Evolutionary conservation across 192 early-diverging fungal genomes (phyloP).

Genomic region (Mortierella claussenii): DNA sequence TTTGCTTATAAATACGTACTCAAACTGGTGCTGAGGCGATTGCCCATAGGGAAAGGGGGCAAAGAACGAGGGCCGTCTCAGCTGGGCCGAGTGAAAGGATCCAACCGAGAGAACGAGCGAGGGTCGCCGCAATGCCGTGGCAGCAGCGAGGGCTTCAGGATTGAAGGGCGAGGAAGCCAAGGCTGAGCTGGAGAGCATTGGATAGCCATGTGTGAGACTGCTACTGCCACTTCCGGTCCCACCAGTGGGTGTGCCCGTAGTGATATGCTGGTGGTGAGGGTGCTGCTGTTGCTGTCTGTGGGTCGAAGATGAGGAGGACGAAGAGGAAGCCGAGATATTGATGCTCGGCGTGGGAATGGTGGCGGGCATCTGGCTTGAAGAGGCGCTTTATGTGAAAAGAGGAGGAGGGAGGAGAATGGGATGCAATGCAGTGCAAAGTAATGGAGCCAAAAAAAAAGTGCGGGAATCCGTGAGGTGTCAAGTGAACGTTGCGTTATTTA

Average conservation of each 20-base stretch:
- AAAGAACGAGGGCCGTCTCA: constrained; percentile 44
- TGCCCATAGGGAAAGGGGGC: constrained; percentile 48
- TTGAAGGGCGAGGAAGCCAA: constrained; percentile 32
- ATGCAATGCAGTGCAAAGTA: not conserved
- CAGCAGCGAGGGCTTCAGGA: constrained; percentile 34
- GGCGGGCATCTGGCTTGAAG: constrained; percentile 46
- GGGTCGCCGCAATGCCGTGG: constrained; percentile 33
- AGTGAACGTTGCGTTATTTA: too few species aligned
- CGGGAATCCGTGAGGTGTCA: not conserved
- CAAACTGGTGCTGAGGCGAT: constrained; percentile 41
- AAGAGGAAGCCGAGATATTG: constrained; percentile 34
- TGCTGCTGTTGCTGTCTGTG: not conserved
- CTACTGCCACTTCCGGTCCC: not conserved
- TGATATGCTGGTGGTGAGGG: not conserved
- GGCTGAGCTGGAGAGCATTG: constrained; percentile 16
- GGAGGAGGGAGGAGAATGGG: not conserved
- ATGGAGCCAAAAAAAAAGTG: not conserved
- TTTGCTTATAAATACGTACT: constrained; percentile 39
- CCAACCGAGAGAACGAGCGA: constrained; percentile 42
- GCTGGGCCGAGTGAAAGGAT: constrained; percentile 51
- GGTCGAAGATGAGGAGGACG: not conserved
- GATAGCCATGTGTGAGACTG: constrained; percentile 13
- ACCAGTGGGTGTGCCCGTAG: constrained; percentile 6
- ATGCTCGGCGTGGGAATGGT: constrained; percentile 48
- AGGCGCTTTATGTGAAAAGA: too few species aligned